A percentile compares a stretch with the other conserved stretches of the same genome.
phyloP scores from a whole-genome alignment of 2,329 filamentous ascomycete genomes.

The Aspergillus fumigatus region DNA sequence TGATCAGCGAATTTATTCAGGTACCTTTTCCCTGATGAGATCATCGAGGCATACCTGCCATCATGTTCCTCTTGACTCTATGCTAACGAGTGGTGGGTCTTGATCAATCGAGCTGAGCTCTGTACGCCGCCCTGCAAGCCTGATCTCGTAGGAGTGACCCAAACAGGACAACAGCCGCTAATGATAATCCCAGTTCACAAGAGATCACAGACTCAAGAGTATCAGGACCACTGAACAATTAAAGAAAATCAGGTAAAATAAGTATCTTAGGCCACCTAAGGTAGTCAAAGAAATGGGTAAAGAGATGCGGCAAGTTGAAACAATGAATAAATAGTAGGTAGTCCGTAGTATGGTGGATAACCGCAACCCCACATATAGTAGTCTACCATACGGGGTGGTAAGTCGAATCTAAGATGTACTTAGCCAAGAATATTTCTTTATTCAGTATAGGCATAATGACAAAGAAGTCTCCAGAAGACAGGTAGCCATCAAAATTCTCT shows the following conservation, averaged over 20 bases:
- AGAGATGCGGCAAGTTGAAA: background rate
- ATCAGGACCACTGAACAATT: background rate
- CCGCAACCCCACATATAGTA: background rate
- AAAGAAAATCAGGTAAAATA: background rate
- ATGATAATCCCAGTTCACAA: background rate
- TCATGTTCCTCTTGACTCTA: background rate
- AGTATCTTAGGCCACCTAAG: background rate
- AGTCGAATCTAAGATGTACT: background rate
- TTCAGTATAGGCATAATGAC: background rate
- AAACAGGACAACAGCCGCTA: background rate
- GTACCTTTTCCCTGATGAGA: background rate
- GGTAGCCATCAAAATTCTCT: background rate
- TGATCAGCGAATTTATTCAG: background rate
- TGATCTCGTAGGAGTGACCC: background rate
- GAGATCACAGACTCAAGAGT: background rate
- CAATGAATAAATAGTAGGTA: background rate
- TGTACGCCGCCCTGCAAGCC: background rate
- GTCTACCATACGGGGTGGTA: background rate
- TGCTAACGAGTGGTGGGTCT: background rate
- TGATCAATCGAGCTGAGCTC: background rate
- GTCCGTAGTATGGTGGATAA: background rate
- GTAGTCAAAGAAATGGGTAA: background rate
- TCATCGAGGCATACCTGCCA: background rate
- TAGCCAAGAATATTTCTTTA: background rate
- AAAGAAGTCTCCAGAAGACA: background rate